A percentile compares a stretch with the other conserved stretches of the same genome.
Conservation (phyloP, 768 basidiomycete species). For the Lactarius deliciosus region DNA sequence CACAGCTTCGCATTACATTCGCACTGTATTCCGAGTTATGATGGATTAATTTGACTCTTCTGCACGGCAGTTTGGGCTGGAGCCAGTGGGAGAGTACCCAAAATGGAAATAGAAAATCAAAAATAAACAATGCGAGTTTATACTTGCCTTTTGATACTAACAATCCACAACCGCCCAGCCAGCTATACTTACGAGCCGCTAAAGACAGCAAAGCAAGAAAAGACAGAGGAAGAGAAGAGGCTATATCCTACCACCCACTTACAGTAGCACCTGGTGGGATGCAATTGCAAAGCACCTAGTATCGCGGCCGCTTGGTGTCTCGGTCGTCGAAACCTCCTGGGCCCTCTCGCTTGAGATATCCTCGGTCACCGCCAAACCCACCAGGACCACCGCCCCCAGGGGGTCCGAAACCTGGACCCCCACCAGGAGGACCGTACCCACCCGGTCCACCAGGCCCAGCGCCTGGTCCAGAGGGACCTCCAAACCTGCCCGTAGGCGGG, state of each 20-base stretch:
- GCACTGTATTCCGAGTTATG: not conserved
- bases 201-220: conserved; percentile 17
- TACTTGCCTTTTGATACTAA: conserved; percentile 27
- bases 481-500: conserved; percentile 45
- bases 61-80: not conserved
- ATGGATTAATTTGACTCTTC: conserved; percentile 9
- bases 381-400: conserved; percentile 37
- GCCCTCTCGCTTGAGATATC: conserved; percentile 73
- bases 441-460: conserved; percentile 47
- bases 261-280: conserved; percentile 10
- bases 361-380: conserved; percentile 47
- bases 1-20: conserved; percentile 1
- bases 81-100: not conserved
- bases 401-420: conserved; percentile 34
- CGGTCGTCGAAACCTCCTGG: conserved; percentile 74
- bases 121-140: conserved; percentile 21
- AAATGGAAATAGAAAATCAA: conserved; percentile 4
- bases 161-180: conserved; percentile 10
- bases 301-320: conserved; percentile 78
- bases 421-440: conserved; percentile 43
- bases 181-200: conserved; percentile 24
- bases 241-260: conserved; percentile 29
- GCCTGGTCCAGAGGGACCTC: conserved; percentile 38
- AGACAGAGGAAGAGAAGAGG: conserved; percentile 19
- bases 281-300: conserved; percentile 40